Evolutionary conservation across 306 rosid genomes (phyloP).

Genomic region (Fragaria ananassa): DNA sequence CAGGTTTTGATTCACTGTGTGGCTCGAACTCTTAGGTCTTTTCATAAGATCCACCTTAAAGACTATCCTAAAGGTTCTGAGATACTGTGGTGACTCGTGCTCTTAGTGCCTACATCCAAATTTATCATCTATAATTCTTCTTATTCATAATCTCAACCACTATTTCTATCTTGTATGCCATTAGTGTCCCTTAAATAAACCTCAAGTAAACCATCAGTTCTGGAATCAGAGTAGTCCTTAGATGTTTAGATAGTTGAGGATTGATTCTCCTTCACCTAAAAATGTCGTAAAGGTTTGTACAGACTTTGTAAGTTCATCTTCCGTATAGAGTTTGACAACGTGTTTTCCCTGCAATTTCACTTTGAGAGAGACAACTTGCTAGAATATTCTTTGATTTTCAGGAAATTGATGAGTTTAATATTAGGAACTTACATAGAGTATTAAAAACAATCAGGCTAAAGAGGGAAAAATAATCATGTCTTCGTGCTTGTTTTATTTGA

Average conservation of each 20-base stretch:
- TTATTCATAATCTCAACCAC: background rate
- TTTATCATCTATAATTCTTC: background rate
- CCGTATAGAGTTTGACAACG: background rate
- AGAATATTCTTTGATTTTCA: background rate
- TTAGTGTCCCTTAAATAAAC: background rate
- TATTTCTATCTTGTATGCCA: background rate
- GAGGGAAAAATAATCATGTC: background rate
- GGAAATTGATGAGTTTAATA: background rate
- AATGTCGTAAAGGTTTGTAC: background rate
- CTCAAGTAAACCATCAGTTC: background rate
- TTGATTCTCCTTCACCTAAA: background rate
- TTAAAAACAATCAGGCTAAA: background rate
- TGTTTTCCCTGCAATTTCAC: background rate
- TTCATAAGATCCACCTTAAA: background rate
- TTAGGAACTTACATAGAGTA: background rate
- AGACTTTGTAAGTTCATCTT: background rate
- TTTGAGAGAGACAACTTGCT: background rate
- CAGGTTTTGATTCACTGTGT: background rate
- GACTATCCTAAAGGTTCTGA: background rate
- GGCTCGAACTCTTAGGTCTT: background rate
- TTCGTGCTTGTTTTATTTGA: background rate
- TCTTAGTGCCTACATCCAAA: background rate
- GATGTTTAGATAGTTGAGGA: background rate
- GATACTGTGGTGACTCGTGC: background rate
- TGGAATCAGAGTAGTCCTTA: background rate